These are phyloP conservation scores for Fusarium sp. DNA, from an alignment of 2,329 filamentous ascomycete genomes.

Conservation along the genomic window DNA sequence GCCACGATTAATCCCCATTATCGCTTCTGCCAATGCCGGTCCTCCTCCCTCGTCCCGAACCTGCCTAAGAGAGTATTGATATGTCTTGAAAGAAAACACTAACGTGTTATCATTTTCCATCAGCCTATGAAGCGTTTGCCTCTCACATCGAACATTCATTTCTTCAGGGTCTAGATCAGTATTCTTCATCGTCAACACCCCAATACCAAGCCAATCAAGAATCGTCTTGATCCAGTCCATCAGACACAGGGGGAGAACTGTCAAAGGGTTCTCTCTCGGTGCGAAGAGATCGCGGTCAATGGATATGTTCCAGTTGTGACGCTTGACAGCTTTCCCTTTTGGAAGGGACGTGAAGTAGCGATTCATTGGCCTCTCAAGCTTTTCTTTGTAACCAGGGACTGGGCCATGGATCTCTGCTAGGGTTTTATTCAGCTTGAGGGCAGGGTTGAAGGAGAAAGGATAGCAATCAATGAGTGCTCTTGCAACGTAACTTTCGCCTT, in stretches of 20 bases:
- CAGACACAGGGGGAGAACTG: background rate
- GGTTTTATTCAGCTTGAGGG: background rate
- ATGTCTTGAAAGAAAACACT: background rate
- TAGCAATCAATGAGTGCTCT: background rate
- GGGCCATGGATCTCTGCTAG: background rate
- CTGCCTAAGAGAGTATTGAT: background rate
- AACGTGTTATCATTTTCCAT: background rate
- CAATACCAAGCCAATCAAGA: background rate
- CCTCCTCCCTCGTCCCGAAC: background rate
- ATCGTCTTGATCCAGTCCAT: background rate
- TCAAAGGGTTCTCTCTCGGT: background rate
- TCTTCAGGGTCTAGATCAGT: rapidly evolving
- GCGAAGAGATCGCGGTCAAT: rapidly evolving
- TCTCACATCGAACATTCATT: background rate
- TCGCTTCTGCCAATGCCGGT: background rate
- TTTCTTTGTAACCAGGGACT: rapidly evolving
- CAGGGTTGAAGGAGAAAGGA: background rate
- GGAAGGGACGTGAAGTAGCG: background rate
- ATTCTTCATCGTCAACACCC: background rate
- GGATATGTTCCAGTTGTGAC: background rate
- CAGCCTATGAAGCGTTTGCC: background rate
- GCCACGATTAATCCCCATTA: background rate
- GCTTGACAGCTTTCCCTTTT: background rate
- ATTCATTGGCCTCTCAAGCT: background rate
- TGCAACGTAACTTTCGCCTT: background rate